phyloP scores from a whole-genome alignment of 495 filamentous ascomycete species.

The Neurospora hispaniola region DNA sequence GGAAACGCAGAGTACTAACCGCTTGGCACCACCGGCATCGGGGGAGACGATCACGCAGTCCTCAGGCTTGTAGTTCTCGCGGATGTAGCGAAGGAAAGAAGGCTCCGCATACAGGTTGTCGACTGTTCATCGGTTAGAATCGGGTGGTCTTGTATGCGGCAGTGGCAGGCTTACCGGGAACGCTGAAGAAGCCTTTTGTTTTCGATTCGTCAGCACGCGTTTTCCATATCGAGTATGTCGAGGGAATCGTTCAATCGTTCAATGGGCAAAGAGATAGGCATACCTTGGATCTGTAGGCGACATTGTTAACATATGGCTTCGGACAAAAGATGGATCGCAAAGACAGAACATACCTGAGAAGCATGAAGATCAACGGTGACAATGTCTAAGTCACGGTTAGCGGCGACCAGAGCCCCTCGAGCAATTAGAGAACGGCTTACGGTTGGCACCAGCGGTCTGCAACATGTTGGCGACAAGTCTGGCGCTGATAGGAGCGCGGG shows the following conservation, averaged over 20 bases:
- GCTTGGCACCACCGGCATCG: constrained; percentile 92
- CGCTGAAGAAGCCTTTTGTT: constrained; percentile 92
- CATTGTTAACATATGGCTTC: background rate
- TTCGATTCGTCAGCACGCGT: background rate
- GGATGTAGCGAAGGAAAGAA: constrained; percentile 81
- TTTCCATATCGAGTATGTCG: background rate
- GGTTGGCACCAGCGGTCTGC: constrained; percentile 84
- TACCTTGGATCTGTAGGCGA: constrained; percentile 13
- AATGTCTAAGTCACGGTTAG: constrained; percentile 56
- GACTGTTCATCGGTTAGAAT: constrained; percentile 2
- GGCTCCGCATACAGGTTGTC: constrained; percentile 97
- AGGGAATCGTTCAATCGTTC: background rate
- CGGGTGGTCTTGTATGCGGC: background rate
- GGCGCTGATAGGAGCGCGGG: constrained; percentile 74
- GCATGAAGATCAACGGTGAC: constrained; percentile 84
- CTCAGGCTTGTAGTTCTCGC: constrained; percentile 69
- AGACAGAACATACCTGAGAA: constrained; percentile 39
- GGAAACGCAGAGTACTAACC: constrained; percentile 41
- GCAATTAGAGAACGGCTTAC: constrained; percentile 18
- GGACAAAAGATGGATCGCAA: background rate
- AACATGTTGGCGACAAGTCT: constrained; percentile 97
- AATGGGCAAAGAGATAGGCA: background rate
- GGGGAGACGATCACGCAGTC: constrained; percentile 94
- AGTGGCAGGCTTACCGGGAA: constrained; percentile 38
- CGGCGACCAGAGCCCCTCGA: constrained; percentile 34